Conservation (phyloP, 179 eudicot genomes). For the Spergularia azorica region DNA sequence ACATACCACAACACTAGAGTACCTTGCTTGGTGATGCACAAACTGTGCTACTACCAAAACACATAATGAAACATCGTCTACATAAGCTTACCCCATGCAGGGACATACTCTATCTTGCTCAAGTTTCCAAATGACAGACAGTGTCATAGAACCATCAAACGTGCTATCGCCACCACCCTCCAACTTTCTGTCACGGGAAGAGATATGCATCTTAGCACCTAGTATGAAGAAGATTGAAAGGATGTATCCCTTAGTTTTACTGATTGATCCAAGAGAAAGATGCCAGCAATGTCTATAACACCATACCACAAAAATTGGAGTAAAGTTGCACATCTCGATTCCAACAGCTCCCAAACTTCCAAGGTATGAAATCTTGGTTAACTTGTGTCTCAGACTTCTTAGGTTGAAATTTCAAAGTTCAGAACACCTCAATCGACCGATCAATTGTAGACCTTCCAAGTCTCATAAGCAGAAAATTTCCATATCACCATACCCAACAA, state of each 20-base stretch:
- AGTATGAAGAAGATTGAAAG: neutral
- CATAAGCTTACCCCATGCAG: neutral
- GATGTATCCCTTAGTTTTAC: neutral
- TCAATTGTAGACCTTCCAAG: slow-evolving; percentile 1
- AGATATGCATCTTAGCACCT: slow-evolving; percentile 1
- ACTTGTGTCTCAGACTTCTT: neutral
- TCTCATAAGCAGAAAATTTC: neutral
- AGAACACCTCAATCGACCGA: neutral
- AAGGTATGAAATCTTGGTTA: neutral
- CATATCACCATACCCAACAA: neutral
- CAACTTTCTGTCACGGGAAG: neutral
- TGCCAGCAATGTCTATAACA: neutral
- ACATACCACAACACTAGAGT: no score
- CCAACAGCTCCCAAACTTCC: neutral
- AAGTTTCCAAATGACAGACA: neutral
- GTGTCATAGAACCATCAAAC: neutral
- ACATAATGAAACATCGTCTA: neutral
- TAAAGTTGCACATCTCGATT: neutral
- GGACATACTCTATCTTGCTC: neutral
- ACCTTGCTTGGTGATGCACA: neutral
- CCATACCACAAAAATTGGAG: neutral
- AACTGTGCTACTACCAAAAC: neutral
- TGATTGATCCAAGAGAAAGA: neutral
- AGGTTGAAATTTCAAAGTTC: neutral
- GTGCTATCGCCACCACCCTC: neutral